phyloP scores from a whole-genome alignment of 2,329 filamentous ascomycete genomes.

The Tetracladium maxilliforme region DNA sequence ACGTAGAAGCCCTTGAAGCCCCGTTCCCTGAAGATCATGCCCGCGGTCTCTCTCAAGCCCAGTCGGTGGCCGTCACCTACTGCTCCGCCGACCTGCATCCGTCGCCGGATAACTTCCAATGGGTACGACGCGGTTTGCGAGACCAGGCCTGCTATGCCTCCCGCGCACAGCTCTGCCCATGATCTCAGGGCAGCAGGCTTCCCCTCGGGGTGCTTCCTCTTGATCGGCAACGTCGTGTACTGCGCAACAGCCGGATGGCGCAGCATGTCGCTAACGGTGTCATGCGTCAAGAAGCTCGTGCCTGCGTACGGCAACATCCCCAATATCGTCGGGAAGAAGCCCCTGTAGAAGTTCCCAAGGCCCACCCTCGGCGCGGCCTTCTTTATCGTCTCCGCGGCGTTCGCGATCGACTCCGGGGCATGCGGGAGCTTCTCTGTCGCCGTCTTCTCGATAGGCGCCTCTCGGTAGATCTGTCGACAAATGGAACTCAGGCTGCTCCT shows the following conservation, averaged over 20 bases:
- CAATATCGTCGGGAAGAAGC: conserved; percentile 77
- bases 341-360: conserved; percentile 84
- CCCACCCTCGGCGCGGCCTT: conserved; percentile 48
- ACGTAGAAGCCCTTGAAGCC: conserved; percentile 81
- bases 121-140: conserved; percentile 91
- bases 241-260: conserved; percentile 50
- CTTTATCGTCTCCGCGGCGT: conserved; percentile 27
- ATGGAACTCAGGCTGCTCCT: conserved; percentile 61
- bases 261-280: conserved; percentile 74
- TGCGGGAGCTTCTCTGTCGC: too few relatives aligned
- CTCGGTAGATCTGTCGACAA: conserved; percentile 75
- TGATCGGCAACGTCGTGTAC: conserved; percentile 62
- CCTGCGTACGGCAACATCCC: conserved; percentile 97
- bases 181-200: conserved; percentile 63
- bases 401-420: conserved; percentile 22
- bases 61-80: conserved; percentile 79
- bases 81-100: conserved; percentile 94
- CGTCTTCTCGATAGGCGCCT: conserved; percentile 35
- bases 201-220: conserved; percentile 32
- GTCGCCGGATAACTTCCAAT: conserved; percentile 75
- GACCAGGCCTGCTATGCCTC: conserved; percentile 74
- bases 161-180: conserved; percentile 75
- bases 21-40: conserved; percentile 58
- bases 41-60: conserved; percentile 64
- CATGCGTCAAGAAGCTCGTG: conserved; percentile 89